A percentile compares a stretch with the other conserved stretches of the same genome.
Conservation (phyloP, 2,329 filamentous ascomycete species). For the Aspergillus aculeatus region DNA sequence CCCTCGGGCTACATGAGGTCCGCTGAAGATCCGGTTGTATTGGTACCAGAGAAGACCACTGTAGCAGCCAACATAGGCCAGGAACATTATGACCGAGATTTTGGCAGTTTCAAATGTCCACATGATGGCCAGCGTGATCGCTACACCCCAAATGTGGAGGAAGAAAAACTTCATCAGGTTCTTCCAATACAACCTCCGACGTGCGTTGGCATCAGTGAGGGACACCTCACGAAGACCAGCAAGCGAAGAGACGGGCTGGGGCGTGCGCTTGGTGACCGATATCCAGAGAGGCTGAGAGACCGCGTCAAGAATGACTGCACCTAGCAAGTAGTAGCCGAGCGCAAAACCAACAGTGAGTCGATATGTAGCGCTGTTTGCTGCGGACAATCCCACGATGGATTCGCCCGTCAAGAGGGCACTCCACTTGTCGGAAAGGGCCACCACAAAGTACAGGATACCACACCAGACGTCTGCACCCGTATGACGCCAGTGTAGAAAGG, state of each 20-base stretch:
- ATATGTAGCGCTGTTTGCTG: constrained; percentile 36
- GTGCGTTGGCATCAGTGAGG: constrained; percentile 42
- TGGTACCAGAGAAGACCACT: constrained; percentile 55
- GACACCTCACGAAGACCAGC: constrained; percentile 23
- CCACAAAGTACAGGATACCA: constrained; percentile 54
- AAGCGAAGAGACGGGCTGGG: constrained; percentile 7
- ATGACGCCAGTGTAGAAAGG: constrained; percentile 58
- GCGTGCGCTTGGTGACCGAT: constrained; percentile 1
- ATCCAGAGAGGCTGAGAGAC: constrained; percentile 30
- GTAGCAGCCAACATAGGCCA: constrained; percentile 50
- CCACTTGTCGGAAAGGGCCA: constrained; percentile 57
- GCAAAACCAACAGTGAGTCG: constrained; percentile 54
- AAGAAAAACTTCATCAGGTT: constrained; percentile 51
- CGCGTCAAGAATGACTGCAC: constrained; percentile 55
- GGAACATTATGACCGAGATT: constrained; percentile 49
- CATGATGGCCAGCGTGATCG: constrained; percentile 48
- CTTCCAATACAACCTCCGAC: constrained; percentile 50
- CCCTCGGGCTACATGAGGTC: constrained; percentile 38
- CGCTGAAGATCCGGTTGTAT: constrained; percentile 53
- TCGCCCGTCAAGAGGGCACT: constrained; percentile 48
- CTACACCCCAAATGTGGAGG: constrained; percentile 52
- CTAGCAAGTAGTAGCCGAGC: constrained; percentile 56
- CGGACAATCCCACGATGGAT: constrained; percentile 41
- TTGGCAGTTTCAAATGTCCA: constrained; percentile 50
- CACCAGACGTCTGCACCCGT: constrained; percentile 55